Conservation (phyloP, 495 filamentous ascomycete genomes). For the Penicillium robsamsonii region DNA sequence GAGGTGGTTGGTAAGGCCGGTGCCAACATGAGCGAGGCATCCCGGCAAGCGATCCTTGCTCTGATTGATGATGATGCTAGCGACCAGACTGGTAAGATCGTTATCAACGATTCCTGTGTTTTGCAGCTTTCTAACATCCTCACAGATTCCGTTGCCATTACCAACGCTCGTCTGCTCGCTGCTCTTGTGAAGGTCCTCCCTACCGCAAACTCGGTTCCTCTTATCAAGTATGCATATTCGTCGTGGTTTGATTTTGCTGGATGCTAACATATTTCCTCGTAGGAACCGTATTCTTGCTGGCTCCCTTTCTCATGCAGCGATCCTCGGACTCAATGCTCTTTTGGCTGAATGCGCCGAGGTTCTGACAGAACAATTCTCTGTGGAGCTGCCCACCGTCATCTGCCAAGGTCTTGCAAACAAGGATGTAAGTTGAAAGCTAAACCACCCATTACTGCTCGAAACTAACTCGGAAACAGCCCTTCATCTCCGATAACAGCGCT, state of each 20-base stretch:
- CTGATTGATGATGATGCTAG: constrained; percentile 84
- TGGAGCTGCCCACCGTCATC: constrained; percentile 71
- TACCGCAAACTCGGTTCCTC: constrained; percentile 55
- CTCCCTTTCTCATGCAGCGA: constrained; percentile 63
- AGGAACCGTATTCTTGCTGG: constrained; percentile 71
- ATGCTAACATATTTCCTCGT: constrained; percentile 11
- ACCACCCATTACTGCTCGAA: not conserved
- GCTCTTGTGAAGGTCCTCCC: constrained; percentile 82
- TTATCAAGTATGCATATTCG: constrained; percentile 63
- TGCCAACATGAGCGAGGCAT: constrained; percentile 87
- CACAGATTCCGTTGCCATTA: constrained; percentile 73
- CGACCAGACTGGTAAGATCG: constrained; percentile 59
- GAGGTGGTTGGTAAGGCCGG: constrained; percentile 96
- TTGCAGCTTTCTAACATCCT: not conserved
- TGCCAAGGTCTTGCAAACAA: constrained; percentile 75
- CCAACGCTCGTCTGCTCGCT: constrained; percentile 83
- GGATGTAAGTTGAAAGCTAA: constrained; percentile 54
- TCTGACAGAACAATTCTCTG: constrained; percentile 62
- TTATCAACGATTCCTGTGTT: not conserved
- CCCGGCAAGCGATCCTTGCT: constrained; percentile 73
- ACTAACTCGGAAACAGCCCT: constrained; percentile 52
- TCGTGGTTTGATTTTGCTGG: not conserved
- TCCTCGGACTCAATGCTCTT: constrained; percentile 84
- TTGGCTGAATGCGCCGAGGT: constrained; percentile 72
- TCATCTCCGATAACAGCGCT: constrained; percentile 84